Evolutionary conservation across 2,329 filamentous ascomycete genomes (phyloP).

Genomic region (Sarocladium strictum): DNA sequence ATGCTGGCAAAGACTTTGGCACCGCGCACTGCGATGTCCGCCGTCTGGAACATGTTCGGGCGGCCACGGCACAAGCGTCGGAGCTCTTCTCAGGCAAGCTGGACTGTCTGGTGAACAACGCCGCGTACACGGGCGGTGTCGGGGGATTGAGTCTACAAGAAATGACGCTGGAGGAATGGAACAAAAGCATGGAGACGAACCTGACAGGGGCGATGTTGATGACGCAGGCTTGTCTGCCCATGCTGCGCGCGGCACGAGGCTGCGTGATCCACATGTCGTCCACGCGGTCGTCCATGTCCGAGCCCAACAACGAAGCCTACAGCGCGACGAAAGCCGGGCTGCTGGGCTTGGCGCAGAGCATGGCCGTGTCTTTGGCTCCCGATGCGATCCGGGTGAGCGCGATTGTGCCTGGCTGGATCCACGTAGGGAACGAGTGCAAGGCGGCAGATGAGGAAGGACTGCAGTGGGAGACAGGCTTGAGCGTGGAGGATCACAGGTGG

Average conservation of each 20-base stretch:
- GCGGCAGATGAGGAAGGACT: slow-evolving; percentile 28
- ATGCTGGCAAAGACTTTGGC: slow-evolving; percentile 15
- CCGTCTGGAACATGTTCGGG: slow-evolving; percentile 23
- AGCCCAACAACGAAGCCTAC: slow-evolving; percentile 43
- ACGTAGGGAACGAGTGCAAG: slow-evolving; percentile 33
- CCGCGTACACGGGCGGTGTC: slow-evolving; percentile 29
- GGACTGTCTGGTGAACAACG: slow-evolving; percentile 36
- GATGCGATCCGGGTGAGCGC: slow-evolving; percentile 41
- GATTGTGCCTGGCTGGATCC: slow-evolving; percentile 46
- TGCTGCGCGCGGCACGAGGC: slow-evolving; percentile 19
- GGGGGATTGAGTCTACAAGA: slow-evolving; percentile 22
- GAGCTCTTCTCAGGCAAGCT: slow-evolving; percentile 28
- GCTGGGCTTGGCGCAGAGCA: slow-evolving; percentile 40
- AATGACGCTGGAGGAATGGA: slow-evolving; percentile 31
- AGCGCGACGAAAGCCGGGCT: slow-evolving; percentile 44
- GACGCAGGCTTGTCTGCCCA: slow-evolving; percentile 21
- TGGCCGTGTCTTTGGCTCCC: slow-evolving; percentile 37
- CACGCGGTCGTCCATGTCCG: slow-evolving; percentile 42
- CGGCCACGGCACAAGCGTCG: slow-evolving; percentile 21
- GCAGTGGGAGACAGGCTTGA: slow-evolving; percentile 40
- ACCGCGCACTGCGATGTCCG: slow-evolving; percentile 25
- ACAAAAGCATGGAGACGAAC: slow-evolving; percentile 28
- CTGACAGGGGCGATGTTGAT: slow-evolving; percentile 29
- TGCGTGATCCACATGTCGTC: slow-evolving; percentile 42
- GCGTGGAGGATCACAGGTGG: slow-evolving; percentile 38